Base-by-base conservation (phyloP, 2,329 filamentous ascomycete species). In the Talaromyces sp. region DNA sequence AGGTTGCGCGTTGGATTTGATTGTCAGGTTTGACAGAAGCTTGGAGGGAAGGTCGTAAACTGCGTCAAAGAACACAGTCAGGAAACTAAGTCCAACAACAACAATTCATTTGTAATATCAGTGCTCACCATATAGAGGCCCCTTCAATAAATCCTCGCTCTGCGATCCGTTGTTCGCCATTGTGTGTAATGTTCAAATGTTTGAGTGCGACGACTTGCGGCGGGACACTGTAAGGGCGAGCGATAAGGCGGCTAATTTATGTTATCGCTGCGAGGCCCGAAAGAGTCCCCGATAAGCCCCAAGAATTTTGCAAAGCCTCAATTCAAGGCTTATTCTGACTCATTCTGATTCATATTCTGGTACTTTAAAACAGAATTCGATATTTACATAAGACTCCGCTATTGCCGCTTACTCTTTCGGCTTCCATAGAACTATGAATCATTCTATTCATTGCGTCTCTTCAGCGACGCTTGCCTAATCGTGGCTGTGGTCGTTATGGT, bases 41-140 rank as follows among this genome's bases (percentile, higher is more conserved):
- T 93, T 87, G 66, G 85, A 81, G 0, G 92, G 92, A 27, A 97
- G 85, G 75, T 96, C 90, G 77, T 93, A 97, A 65, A 94, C 90
- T 93, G 74, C 66, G 57, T 61, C 35, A 59, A 35, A 22, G 31
- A 11, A 4, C 27, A 19, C 4, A n/a, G 47, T 63, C 35, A 57
- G 62, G 43, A 25, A 39, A 37, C 33, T 7, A 27, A 31, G 6
- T 5, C 31, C 4, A 31, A 19, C 31, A 52, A 27, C 9, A 50
- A 43, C n/a, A 31, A 7, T 31, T 31, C 27, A 39, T 8, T 17
- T 17, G 45, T 13, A 49, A 22, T 22, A 50, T 9, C 2, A 39
- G 11, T 35, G 49, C 63, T 57, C 39, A 67, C 66, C 54, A 25
- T 67, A 67, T 9, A 67, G 61, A 27, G 63, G 61, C n/a, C 56